Evolutionary conservation across 495 filamentous ascomycete genomes (phyloP).

Genomic region (Parathielavia appendiculata): DNA sequence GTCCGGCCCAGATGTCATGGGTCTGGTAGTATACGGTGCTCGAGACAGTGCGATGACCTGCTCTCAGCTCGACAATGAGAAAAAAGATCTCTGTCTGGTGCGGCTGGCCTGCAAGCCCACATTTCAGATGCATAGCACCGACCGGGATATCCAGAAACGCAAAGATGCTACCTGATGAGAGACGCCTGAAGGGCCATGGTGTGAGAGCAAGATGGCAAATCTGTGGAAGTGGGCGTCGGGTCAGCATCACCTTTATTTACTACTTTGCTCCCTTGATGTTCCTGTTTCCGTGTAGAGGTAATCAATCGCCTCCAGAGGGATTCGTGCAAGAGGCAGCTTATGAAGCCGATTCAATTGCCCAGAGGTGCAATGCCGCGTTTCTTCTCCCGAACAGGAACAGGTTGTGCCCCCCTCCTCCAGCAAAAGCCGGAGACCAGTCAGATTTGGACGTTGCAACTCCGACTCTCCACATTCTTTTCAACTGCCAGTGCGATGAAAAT

Average conservation of each 20-base stretch:
- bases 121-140: not conserved
- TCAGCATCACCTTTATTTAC: too few species aligned
- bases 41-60: conserved; percentile 6
- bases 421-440: not conserved
- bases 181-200: too few species aligned
- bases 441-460: not conserved
- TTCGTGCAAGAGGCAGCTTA: too few species aligned
- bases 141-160: conserved; percentile 1
- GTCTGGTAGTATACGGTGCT: not conserved
- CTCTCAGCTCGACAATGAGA: not conserved
- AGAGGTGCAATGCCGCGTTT: too few species aligned
- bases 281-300: too few species aligned
- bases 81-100: not conserved
- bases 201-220: too few species aligned
- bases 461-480: not conserved
- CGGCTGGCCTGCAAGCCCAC: not conserved
- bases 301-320: too few species aligned
- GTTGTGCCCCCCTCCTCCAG: not conserved
- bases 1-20: too few species aligned
- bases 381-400: too few species aligned
- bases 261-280: too few species aligned
- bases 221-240: not conserved
- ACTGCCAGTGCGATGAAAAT: not conserved
- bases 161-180: conserved; percentile 1
- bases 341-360: too few species aligned